Conservation (phyloP, 1,284 basidiomycete species). For the Sanguinoderma infundibulare region DNA sequence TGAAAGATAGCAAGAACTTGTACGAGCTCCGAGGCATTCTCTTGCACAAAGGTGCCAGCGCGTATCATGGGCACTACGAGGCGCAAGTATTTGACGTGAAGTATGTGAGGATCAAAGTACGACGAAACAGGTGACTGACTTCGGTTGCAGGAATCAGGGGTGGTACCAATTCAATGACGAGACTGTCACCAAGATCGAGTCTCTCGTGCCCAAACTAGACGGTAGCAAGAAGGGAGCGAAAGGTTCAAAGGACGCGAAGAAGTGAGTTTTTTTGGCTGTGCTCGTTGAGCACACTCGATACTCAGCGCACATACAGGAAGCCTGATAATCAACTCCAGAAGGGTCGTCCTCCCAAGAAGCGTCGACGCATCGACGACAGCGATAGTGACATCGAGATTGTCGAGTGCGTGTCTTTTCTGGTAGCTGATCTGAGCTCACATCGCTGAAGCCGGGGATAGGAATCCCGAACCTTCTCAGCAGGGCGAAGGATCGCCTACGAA, state of each 20-base stretch:
- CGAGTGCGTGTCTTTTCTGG: conserved; percentile 24
- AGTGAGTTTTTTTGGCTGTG: conserved; percentile 8
- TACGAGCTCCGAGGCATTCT: conserved; percentile 87
- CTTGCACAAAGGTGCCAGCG: conserved; percentile 84
- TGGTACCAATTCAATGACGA: conserved; percentile 96
- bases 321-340: conserved; percentile 23
- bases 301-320: conserved; percentile 24
- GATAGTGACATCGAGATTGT: conserved; percentile 57
- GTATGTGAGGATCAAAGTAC: conserved; percentile 48
- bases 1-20: conserved; percentile 36
- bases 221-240: conserved; percentile 14
- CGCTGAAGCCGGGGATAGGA: not conserved
- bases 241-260: conserved; percentile 19
- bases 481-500: conserved; percentile 3
- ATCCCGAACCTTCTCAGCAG: conserved; percentile 9
- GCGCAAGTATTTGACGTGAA: conserved; percentile 82
- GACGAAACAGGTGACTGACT: not conserved
- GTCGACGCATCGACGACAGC: conserved; percentile 58
- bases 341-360: conserved; percentile 43
- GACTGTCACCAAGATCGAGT: conserved; percentile 62
- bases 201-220: conserved; percentile 49
- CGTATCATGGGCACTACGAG: conserved; percentile 92
- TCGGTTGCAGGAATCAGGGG: conserved; percentile 54
- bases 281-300: not conserved
- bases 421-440: not conserved